Evolutionary conservation across 1,284 basidiomycete species (phyloP).

Genomic region (Laetiporus sulphureus): DNA sequence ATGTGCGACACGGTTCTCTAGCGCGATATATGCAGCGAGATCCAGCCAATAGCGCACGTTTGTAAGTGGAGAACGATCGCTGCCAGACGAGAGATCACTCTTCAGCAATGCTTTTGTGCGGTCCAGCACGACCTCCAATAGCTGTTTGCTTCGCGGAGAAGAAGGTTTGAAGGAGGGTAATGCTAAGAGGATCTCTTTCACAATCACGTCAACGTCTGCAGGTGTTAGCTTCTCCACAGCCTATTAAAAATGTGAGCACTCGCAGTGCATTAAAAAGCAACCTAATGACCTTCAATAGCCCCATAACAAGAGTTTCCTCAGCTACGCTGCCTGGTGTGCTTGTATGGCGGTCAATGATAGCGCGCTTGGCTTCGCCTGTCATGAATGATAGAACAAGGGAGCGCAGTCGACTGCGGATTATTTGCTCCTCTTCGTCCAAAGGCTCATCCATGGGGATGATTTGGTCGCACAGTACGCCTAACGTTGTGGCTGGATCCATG

Average conservation of each 20-base stretch:
- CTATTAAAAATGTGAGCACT: slow-evolving; percentile 25
- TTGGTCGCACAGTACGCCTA: slow-evolving; percentile 66
- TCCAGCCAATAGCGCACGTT: slow-evolving; percentile 40
- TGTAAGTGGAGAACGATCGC: slow-evolving; percentile 22
- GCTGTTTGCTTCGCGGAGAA: slow-evolving; percentile 32
- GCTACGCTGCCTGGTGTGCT: slow-evolving; percentile 35
- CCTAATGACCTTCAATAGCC: slow-evolving; percentile 36
- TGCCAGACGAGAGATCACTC: slow-evolving; percentile 25
- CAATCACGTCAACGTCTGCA: slow-evolving; percentile 38
- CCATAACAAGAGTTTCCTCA: slow-evolving; percentile 42
- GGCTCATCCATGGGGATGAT: slow-evolving; percentile 44
- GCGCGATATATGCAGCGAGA: slow-evolving; percentile 37
- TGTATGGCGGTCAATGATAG: slow-evolving; percentile 40
- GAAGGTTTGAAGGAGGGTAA: slow-evolving; percentile 38
- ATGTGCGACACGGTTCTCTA: slow-evolving; percentile 36
- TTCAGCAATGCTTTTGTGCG: slow-evolving; percentile 33
- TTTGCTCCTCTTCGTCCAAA: slow-evolving; percentile 50
- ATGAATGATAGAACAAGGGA: slow-evolving; percentile 55
- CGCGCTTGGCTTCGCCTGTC: slow-evolving; percentile 41
- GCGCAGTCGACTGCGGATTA: slow-evolving; percentile 50
- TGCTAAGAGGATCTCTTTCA: slow-evolving; percentile 45
- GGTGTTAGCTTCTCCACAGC: slow-evolving; percentile 40
- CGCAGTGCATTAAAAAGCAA: not conserved
- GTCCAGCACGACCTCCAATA: slow-evolving; percentile 40
- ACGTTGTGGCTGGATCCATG: slow-evolving; percentile 50